Evolutionary conservation across 352 stramenopile genomes (phyloP).

Genomic region (Globisporangium canariense): DNA sequence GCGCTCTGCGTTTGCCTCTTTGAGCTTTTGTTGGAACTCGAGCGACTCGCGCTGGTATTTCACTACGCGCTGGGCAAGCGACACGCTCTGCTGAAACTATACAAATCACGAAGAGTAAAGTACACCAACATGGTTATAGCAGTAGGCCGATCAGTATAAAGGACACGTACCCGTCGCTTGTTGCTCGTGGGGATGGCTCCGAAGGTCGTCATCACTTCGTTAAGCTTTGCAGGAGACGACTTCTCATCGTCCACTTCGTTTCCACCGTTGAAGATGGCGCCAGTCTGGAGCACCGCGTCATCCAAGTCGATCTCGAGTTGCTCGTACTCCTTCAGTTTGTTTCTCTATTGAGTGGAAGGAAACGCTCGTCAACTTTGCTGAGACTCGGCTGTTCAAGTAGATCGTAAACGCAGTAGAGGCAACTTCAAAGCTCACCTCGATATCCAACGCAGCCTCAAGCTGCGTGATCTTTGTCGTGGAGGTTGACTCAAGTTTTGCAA

Average conservation of each 20-base stretch:
- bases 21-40: constrained; percentile 35
- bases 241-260: not conserved
- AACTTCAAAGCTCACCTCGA: constrained; percentile 30
- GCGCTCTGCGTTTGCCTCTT: constrained; percentile 28
- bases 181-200: constrained; percentile 58
- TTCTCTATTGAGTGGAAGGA: constrained; percentile 25
- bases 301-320: constrained; percentile 73
- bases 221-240: constrained; percentile 9
- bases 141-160: not conserved
- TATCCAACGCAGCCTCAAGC: constrained; percentile 48
- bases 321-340: constrained; percentile 70
- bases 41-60: constrained; percentile 57
- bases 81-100: constrained; percentile 75
- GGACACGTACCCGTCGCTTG: constrained; percentile 50
- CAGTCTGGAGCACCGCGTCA: constrained; percentile 59
- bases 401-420: too few relatives aligned
- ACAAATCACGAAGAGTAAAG: not conserved
- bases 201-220: constrained; percentile 44
- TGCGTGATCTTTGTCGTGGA: constrained; percentile 60
- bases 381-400: not conserved
- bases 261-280: constrained; percentile 25
- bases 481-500: constrained; percentile 58
- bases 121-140: not conserved
- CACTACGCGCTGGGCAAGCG: constrained; percentile 65
- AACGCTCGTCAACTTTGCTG: not conserved